A percentile compares a stretch with the other conserved stretches of the same genome.
These are phyloP conservation scores for Aureobasidium sp. DNA, from an alignment of 2,329 filamentous ascomycete genomes.

Conservation along the genomic window DNA sequence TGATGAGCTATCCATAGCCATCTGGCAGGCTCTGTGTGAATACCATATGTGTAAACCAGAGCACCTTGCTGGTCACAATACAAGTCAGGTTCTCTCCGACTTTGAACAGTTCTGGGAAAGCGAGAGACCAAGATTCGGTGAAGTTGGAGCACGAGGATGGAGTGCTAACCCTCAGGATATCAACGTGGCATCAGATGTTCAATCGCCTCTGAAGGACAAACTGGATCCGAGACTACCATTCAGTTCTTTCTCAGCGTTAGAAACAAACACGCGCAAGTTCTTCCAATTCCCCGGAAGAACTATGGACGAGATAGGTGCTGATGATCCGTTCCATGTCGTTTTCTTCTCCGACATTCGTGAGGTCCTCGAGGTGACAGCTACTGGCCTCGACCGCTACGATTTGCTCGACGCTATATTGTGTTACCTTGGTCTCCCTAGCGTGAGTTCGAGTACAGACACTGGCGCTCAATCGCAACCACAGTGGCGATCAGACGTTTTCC, in stretches of 20 bases:
- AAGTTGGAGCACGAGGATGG: constrained; percentile 67
- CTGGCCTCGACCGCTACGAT: constrained; percentile 33
- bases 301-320: constrained; percentile 57
- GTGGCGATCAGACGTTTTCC: constrained; percentile 5
- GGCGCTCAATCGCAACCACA: not conserved
- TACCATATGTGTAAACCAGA: constrained; percentile 56
- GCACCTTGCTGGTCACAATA: not conserved
- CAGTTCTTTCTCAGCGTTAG: constrained; percentile 44
- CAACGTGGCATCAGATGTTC: constrained; percentile 11
- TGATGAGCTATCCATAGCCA: constrained; percentile 64
- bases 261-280: constrained; percentile 43
- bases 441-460: constrained; percentile 20
- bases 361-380: constrained; percentile 46
- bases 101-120: constrained; percentile 83
- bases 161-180: constrained; percentile 35
- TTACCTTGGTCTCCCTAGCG: constrained; percentile 45
- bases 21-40: constrained; percentile 80
- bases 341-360: constrained; percentile 69
- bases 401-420: constrained; percentile 60
- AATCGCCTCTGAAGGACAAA: not conserved
- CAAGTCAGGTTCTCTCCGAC: constrained; percentile 20
- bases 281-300: constrained; percentile 63
- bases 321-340: constrained; percentile 73
- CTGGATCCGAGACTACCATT: constrained; percentile 29
- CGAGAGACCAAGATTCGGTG: constrained; percentile 72